Conservation (phyloP, 257 asterid genomes). For the Ehretia macrophylla region DNA sequence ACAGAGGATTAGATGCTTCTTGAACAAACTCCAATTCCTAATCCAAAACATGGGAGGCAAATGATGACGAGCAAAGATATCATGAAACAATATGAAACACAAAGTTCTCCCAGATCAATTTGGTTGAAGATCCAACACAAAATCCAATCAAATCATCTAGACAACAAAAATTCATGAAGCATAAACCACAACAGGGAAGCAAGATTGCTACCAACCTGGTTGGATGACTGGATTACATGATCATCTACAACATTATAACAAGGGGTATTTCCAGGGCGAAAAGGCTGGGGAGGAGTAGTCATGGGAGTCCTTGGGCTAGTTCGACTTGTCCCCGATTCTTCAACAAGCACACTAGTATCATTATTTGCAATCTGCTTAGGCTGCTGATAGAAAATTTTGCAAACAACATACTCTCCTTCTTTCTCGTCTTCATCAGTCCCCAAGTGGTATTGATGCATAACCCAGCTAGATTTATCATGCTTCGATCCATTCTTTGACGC, state of each 20-base stretch:
- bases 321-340: constrained; percentile 37
- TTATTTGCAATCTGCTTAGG: constrained; percentile 37
- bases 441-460: constrained; percentile 91
- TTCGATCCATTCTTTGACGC: constrained; percentile 46
- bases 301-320: constrained; percentile 69
- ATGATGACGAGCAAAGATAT: background rate
- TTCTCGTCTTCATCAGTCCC: constrained; percentile 66
- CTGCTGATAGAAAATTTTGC: constrained; percentile 68
- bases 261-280: constrained; percentile 48
- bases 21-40: constrained; percentile 41
- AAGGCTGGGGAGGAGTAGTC: constrained; percentile 54
- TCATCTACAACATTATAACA: constrained; percentile 35
- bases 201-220: constrained; percentile 45
- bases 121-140: background rate
- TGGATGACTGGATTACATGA: constrained; percentile 16
- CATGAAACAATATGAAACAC: background rate
- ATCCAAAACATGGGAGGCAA: background rate
- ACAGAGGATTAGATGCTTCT: constrained; percentile 14
- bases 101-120: background rate
- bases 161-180: background rate
- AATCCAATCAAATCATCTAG: background rate
- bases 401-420: constrained; percentile 68
- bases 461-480: constrained; percentile 73
- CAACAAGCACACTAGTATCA: constrained; percentile 24
- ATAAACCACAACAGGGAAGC: background rate